phyloP scores from a whole-genome alignment of 352 stramenopile species.

The Globisporangium yorkense region DNA sequence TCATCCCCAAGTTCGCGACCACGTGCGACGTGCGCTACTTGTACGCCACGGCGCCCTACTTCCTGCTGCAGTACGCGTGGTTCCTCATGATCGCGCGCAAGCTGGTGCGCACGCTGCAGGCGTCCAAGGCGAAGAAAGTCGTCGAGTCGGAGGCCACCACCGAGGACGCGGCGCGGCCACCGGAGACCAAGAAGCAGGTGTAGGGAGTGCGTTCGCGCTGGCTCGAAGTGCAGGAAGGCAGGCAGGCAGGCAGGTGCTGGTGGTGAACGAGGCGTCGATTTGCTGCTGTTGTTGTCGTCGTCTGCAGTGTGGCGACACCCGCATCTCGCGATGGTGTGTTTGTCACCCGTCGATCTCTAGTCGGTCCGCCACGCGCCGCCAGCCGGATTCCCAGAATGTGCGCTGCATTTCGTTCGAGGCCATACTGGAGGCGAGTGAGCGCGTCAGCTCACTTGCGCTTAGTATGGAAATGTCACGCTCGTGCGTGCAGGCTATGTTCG shows the following conservation, averaged over 20 bases:
- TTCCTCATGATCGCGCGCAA: constrained; percentile 71
- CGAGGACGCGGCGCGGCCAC: neutral
- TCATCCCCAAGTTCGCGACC: constrained; percentile 37
- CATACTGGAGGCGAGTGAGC: neutral
- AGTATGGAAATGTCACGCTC: neutral
- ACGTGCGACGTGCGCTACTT: constrained; percentile 55
- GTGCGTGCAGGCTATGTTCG: neutral
- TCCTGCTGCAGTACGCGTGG: constrained; percentile 69
- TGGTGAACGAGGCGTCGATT: neutral
- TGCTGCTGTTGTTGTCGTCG: neutral
- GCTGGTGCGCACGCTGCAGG: constrained; percentile 17
- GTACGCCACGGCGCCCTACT: constrained; percentile 51
- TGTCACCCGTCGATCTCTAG: no score
- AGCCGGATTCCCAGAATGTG: neutral
- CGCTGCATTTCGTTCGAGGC: neutral
- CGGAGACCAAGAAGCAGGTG: constrained; percentile 9
- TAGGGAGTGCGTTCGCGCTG: neutral
- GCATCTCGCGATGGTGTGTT: neutral
- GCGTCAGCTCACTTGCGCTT: neutral
- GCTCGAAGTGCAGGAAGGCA: neutral
- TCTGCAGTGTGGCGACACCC: neutral
- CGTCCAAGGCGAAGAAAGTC: neutral
- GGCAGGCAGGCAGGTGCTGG: neutral
- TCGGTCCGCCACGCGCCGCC: neutral
- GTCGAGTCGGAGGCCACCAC: neutral